Conservation (phyloP, 2,329 filamentous ascomycete species). For the Leptodontidium sp. region DNA sequence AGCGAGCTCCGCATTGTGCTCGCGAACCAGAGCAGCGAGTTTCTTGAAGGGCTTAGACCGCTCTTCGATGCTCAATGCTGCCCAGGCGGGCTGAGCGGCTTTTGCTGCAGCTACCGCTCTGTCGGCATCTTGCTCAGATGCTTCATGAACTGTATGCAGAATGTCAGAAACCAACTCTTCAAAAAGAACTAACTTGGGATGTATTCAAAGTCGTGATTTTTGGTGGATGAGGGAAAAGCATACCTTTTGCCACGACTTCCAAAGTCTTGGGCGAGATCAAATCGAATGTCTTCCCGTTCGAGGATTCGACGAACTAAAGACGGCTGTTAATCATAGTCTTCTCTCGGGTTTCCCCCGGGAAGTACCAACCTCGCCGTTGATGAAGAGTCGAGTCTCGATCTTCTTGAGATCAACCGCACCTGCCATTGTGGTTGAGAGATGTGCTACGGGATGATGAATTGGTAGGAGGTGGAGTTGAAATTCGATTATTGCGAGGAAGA, state of each 20-base stretch:
- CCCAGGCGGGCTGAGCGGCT: constrained; percentile 50
- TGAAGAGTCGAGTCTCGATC: constrained; percentile 51
- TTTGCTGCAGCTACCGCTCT: constrained; percentile 50
- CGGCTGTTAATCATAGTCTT: background rate
- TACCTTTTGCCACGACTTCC: constrained; percentile 47
- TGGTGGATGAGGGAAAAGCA: background rate
- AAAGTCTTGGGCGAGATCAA: constrained; percentile 28
- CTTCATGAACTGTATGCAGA: constrained; percentile 52
- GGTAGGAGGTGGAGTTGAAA: background rate
- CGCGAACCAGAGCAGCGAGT: constrained; percentile 45
- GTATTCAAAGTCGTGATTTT: background rate
- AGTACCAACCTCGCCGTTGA: constrained; percentile 55
- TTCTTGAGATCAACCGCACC: constrained; percentile 17
- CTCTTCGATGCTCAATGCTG: constrained; percentile 46
- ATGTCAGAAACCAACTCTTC: background rate
- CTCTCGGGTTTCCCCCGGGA: constrained; percentile 17
- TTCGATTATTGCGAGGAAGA: background rate
- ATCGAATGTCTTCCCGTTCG: constrained; percentile 53
- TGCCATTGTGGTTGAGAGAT: background rate
- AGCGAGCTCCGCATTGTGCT: constrained; percentile 45
- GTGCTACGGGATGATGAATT: background rate
- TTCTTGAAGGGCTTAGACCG: constrained; percentile 48
- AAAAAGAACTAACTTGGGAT: background rate
- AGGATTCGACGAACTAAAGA: constrained; percentile 47
- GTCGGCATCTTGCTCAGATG: constrained; percentile 50